These are phyloP conservation scores for Acer saccharum DNA, from an alignment of 345 rosid genomes.

Conservation along the genomic window DNA sequence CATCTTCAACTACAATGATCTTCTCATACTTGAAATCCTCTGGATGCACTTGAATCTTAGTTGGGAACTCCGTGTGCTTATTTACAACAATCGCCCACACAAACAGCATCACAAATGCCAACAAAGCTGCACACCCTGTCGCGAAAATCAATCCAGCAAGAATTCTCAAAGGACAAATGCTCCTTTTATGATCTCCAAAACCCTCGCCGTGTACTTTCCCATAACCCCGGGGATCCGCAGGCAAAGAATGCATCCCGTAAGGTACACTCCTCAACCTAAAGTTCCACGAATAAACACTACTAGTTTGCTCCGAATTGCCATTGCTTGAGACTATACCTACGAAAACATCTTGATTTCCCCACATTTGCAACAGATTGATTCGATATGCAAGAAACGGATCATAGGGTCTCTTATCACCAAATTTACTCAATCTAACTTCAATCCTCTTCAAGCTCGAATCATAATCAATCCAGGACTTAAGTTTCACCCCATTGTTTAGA, in stretches of 20 bases:
- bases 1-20: constrained; percentile 35
- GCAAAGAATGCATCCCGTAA: constrained; percentile 52
- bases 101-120: constrained; percentile 38
- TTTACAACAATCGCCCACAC: constrained; percentile 38
- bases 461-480: constrained; percentile 61
- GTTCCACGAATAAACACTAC: constrained; percentile 50
- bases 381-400: constrained; percentile 36
- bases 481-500: constrained; percentile 41
- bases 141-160: constrained; percentile 49
- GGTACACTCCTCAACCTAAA: constrained; percentile 38
- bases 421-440: constrained; percentile 49
- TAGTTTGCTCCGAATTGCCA: constrained; percentile 25
- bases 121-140: constrained; percentile 46
- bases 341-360: constrained; percentile 42
- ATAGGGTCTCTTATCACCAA: constrained; percentile 38
- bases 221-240: constrained; percentile 35
- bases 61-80: constrained; percentile 28
- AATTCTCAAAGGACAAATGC: constrained; percentile 36
- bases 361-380: constrained; percentile 41
- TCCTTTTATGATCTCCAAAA: constrained; percentile 19
- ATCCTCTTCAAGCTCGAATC: constrained; percentile 48
- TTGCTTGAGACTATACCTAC: constrained; percentile 43
- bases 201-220: constrained; percentile 11
- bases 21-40: constrained; percentile 48
- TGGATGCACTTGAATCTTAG: constrained; percentile 17